Conservation (phyloP, 345 rosid genomes). For the Salix purpurea region DNA sequence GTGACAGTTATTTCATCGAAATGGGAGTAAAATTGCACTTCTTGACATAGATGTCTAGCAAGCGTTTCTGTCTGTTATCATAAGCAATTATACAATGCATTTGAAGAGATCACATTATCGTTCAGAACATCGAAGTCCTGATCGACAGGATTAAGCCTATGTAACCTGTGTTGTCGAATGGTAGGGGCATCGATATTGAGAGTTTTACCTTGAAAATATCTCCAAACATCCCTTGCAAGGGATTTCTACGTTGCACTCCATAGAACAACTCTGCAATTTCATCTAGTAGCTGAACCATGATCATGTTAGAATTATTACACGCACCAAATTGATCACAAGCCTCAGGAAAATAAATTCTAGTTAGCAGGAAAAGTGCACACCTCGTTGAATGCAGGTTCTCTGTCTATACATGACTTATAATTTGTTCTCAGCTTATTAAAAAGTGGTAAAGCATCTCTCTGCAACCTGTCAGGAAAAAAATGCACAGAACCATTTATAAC, state of each 20-base stretch:
- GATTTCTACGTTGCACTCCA: constrained; percentile 78
- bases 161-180: not conserved
- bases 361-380: constrained; percentile 28
- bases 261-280: constrained; percentile 76
- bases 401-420: constrained; percentile 65
- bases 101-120: not conserved
- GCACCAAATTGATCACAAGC: not conserved
- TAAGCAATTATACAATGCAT: not conserved
- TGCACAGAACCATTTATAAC: not conserved
- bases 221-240: constrained; percentile 82
- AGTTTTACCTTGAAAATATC: constrained; percentile 66
- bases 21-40: not conserved
- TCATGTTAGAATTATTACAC: constrained; percentile 12
- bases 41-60: not conserved
- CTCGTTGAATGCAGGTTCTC: constrained; percentile 84
- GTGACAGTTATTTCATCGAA: not conserved
- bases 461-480: constrained; percentile 45
- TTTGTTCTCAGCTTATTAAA: constrained; percentile 76
- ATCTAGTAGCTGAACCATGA: constrained; percentile 65
- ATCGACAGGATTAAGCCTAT: not conserved
- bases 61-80: not conserved
- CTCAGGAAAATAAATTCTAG: not conserved
- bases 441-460: constrained; percentile 92
- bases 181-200: not conserved
- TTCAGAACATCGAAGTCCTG: not conserved